Conservation (phyloP, 2,329 filamentous ascomycete genomes). For the Fusarium sp. region DNA sequence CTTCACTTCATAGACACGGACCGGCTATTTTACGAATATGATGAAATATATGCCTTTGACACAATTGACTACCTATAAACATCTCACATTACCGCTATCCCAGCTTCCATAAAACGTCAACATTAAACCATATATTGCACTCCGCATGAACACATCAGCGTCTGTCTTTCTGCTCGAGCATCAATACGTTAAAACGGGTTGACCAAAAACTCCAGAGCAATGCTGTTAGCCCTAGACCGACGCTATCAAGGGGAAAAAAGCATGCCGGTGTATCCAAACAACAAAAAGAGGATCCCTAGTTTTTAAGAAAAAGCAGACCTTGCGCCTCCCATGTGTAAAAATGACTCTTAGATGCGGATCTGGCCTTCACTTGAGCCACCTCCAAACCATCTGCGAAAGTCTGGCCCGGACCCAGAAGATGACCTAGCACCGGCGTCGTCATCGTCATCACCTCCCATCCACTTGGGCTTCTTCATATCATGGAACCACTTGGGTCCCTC, state of each 20-base stretch:
- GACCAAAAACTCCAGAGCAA: slow-evolving; percentile 35
- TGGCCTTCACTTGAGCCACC: slow-evolving; percentile 53
- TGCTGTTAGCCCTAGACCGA: slow-evolving; percentile 17
- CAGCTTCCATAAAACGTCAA: background rate
- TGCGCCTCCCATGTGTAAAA: slow-evolving; percentile 8
- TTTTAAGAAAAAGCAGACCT: slow-evolving; percentile 17
- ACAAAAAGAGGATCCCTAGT: slow-evolving; percentile 7
- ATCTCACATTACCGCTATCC: slow-evolving; percentile 5
- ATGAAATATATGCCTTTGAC: slow-evolving; percentile 13
- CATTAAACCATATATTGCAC: background rate
- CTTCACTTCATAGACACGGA: slow-evolving; percentile 10
- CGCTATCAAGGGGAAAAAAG: slow-evolving; percentile 14
- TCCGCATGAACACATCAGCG: background rate
- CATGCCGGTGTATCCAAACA: slow-evolving; percentile 23
- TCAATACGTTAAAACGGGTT: slow-evolving; percentile 14
- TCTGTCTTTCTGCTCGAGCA: background rate
- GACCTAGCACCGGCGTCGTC: slow-evolving; percentile 45
- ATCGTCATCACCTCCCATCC: slow-evolving; percentile 76
- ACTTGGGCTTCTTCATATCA: slow-evolving; percentile 80
- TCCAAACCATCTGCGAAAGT: slow-evolving; percentile 69
- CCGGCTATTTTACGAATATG: slow-evolving; percentile 4
- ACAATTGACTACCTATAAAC: slow-evolving; percentile 12
- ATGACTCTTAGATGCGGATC: slow-evolving; percentile 40
- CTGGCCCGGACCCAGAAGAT: slow-evolving; percentile 43
- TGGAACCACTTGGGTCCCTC: slow-evolving; percentile 86